A percentile compares a stretch with the other conserved stretches of the same genome.
Conservation (phyloP, 2,329 filamentous ascomycete genomes). For the Aspergillus quadrilineatus region DNA sequence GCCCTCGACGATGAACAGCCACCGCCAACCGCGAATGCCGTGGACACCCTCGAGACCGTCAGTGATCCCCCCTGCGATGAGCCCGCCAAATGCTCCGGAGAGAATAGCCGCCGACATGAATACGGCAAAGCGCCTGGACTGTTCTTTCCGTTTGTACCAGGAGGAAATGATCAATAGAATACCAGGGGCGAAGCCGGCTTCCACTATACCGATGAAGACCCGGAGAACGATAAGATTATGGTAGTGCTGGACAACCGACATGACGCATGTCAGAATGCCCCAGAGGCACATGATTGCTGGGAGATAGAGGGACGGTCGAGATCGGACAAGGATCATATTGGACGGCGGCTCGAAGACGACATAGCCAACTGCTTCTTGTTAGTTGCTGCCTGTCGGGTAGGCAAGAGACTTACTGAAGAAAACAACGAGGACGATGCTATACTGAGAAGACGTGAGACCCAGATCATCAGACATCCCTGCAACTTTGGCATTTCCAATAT, state of each 20-base stretch:
- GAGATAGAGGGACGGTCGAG: not conserved
- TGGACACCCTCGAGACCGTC: not conserved
- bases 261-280: not conserved
- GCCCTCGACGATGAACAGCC: constrained; percentile 8
- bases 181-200: constrained; percentile 5
- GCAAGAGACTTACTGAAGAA: not conserved
- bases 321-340: not conserved
- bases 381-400: too few species aligned
- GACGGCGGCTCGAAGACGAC: not conserved
- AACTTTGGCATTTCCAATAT: constrained; percentile 1
- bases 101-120: not conserved
- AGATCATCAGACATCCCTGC: not conserved
- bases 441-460: not conserved
- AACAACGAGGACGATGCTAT: not conserved
- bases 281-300: not conserved
- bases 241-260: not conserved
- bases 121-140: not conserved
- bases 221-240: not conserved
- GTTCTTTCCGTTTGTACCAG: not conserved
- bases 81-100: not conserved
- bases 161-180: not conserved
- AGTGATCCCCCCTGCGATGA: not conserved
- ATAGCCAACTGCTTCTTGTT: not conserved
- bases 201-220: not conserved
- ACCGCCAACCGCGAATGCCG: not conserved